Percentiles rank a stretch among this genome's conserved stretches.
Evolutionary conservation across 352 stramenopile genomes (phyloP).

Genomic region (Phytophthora europaea): DNA sequence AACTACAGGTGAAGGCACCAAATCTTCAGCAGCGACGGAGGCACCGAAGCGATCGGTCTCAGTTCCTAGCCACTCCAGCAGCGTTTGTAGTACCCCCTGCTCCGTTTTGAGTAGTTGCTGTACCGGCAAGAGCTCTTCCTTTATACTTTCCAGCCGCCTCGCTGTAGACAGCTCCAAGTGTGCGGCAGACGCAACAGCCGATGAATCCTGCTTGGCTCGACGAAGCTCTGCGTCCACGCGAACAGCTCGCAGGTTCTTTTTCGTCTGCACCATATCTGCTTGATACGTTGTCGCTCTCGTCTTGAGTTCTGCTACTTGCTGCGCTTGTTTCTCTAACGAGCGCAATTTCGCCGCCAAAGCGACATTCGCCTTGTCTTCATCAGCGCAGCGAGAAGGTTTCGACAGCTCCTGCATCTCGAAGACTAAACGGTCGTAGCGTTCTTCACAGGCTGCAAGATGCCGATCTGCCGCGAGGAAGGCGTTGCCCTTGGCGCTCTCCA

Average conservation of each 20-base stretch:
- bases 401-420: constrained; percentile 74
- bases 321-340: constrained; percentile 46
- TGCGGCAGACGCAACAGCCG: background rate
- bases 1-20: constrained; percentile 14
- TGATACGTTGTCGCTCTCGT: constrained; percentile 42
- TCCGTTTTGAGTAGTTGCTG: constrained; percentile 60
- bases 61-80: constrained; percentile 51
- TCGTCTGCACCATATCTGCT: constrained; percentile 45
- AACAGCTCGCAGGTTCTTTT: constrained; percentile 56
- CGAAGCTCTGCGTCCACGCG: constrained; percentile 57
- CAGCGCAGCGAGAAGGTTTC: constrained; percentile 48
- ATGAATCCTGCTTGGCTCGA: constrained; percentile 33
- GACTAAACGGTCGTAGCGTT: constrained; percentile 72
- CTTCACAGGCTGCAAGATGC: constrained; percentile 63
- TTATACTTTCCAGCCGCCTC: constrained; percentile 50
- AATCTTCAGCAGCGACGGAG: constrained; percentile 32
- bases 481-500: constrained; percentile 81
- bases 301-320: constrained; percentile 56
- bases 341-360: constrained; percentile 58
- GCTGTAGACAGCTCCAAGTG: constrained; percentile 19
- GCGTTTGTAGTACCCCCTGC: constrained; percentile 55
- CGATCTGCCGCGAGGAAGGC: constrained; percentile 71
- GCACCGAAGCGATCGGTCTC: constrained; percentile 60
- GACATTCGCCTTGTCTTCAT: constrained; percentile 62
- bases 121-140: constrained; percentile 49